A percentile compares a stretch with the other conserved stretches of the same genome.
These are phyloP conservation scores for Wickerhamomyces sp. DNA, from an alignment of 1,139 yeast genomes.

Conservation along the genomic window DNA sequence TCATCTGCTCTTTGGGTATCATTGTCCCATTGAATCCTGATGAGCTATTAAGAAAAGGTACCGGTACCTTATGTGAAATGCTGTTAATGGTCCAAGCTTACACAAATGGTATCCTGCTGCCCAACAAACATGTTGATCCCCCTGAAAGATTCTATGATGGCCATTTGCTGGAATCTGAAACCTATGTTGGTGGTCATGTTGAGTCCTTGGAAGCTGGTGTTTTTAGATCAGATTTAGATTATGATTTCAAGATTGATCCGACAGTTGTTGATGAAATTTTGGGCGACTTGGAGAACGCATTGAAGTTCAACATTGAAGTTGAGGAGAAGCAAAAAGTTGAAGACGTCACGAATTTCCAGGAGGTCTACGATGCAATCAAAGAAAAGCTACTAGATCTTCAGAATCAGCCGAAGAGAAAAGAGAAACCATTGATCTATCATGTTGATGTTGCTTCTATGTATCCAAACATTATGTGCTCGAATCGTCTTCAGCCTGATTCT, in stretches of 20 bases:
- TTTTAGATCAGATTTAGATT: slow-evolving; percentile 81
- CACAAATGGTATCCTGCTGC: slow-evolving; percentile 67
- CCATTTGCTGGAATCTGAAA: slow-evolving; percentile 88
- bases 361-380: slow-evolving; percentile 57
- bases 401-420: slow-evolving; percentile 58
- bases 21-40: slow-evolving; percentile 96
- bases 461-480: slow-evolving; percentile 97
- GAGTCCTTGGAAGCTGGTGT: slow-evolving; percentile 98
- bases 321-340: slow-evolving; percentile 70
- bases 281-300: slow-evolving; percentile 66
- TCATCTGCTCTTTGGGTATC: slow-evolving; percentile 91
- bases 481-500: slow-evolving; percentile 95
- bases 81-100: slow-evolving; percentile 95
- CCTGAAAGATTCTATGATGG: slow-evolving; percentile 92
- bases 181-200: slow-evolving; percentile 98
- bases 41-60: slow-evolving; percentile 93
- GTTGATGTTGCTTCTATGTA: slow-evolving; percentile 99
- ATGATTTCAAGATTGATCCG: slow-evolving; percentile 74
- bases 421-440: slow-evolving; percentile 86
- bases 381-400: slow-evolving; percentile 52
- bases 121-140: slow-evolving; percentile 92
- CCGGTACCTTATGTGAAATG: slow-evolving; percentile 99
- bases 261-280: slow-evolving; percentile 77
- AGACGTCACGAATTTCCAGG: slow-evolving; percentile 78
- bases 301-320: slow-evolving; percentile 78